A percentile compares a stretch with the other conserved stretches of the same genome.
Conservation (phyloP, 768 basidiomycete species). For the Tricholoma sp. region DNA sequence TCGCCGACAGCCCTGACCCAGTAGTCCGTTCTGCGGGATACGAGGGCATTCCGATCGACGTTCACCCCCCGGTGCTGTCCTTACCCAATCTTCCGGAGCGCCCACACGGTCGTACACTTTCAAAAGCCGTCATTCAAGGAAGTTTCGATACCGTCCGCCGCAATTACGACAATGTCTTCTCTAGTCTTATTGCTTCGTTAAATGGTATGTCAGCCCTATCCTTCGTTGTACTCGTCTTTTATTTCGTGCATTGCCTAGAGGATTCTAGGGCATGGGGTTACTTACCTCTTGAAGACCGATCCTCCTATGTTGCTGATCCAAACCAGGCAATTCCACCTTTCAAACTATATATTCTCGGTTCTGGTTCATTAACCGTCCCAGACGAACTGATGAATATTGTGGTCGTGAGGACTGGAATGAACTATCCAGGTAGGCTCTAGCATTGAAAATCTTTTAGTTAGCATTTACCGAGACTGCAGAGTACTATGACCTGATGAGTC, state of each 20-base stretch:
- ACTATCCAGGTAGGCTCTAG: slow-evolving; percentile 21
- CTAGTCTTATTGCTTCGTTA: slow-evolving; percentile 26
- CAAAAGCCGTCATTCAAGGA: slow-evolving; percentile 38
- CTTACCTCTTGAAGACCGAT: slow-evolving; percentile 19
- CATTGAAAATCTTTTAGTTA: background rate
- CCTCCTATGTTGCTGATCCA: slow-evolving; percentile 16
- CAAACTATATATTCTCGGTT: slow-evolving; percentile 27
- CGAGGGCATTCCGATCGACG: slow-evolving; percentile 31
- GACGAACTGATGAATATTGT: slow-evolving; percentile 34
- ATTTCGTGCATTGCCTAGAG: slow-evolving; percentile 13
- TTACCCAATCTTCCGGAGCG: slow-evolving; percentile 21
- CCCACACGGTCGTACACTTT: slow-evolving; percentile 18
- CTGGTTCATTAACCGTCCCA: slow-evolving; percentile 29
- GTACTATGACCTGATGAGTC: slow-evolving; percentile 31
- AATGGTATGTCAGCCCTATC: slow-evolving; percentile 15
- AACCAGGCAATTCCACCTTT: slow-evolving; percentile 25
- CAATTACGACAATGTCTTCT: slow-evolving; percentile 30
- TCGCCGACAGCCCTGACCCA: slow-evolving; percentile 26
- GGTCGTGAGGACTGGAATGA: slow-evolving; percentile 25
- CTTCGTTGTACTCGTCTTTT: background rate
- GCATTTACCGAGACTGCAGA: slow-evolving; percentile 11
- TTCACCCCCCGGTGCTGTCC: slow-evolving; percentile 30
- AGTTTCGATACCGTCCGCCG: slow-evolving; percentile 28
- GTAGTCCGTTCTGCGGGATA: slow-evolving; percentile 24
- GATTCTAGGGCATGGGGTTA: slow-evolving; percentile 33